A percentile compares a stretch with the other conserved stretches of the same genome.
phyloP scores from a whole-genome alignment of 1,284 basidiomycete species.

The Boletus hoseneyae region DNA sequence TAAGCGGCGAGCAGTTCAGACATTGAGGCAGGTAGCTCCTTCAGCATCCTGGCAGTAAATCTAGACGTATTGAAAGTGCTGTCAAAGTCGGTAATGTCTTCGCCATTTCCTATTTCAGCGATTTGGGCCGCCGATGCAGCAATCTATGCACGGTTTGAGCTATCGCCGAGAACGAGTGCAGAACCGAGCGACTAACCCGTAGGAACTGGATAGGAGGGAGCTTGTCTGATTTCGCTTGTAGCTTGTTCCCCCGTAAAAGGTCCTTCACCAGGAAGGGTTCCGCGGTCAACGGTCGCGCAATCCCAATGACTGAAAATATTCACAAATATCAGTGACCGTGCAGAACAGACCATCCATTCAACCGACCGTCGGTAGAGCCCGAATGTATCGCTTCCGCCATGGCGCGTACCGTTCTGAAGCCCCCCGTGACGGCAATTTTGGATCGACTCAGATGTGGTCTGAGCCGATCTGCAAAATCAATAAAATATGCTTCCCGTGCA shows the following conservation, averaged over 20 bases:
- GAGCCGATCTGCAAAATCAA: constrained; percentile 41
- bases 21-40: constrained; percentile 31
- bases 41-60: constrained; percentile 31
- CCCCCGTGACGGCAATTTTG: constrained; percentile 44
- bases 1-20: constrained; percentile 29
- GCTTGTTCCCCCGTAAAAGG: constrained; percentile 36
- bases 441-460: constrained; percentile 35
- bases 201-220: constrained; percentile 29
- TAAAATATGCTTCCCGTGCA: constrained; percentile 39
- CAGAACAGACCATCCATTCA: neutral
- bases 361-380: constrained; percentile 32
- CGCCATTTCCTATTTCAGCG: constrained; percentile 32
- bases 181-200: constrained; percentile 21
- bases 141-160: constrained; percentile 19
- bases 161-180: neutral
- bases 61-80: constrained; percentile 31
- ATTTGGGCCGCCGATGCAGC: constrained; percentile 32
- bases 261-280: constrained; percentile 43
- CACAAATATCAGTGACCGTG: neutral
- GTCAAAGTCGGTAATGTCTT: constrained; percentile 33
- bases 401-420: constrained; percentile 40
- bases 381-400: constrained; percentile 39
- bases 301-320: constrained; percentile 36
- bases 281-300: constrained; percentile 42
- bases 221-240: constrained; percentile 30